Conservation (phyloP, 2,329 filamentous ascomycete species). For the Fonsecaea erecta region DNA sequence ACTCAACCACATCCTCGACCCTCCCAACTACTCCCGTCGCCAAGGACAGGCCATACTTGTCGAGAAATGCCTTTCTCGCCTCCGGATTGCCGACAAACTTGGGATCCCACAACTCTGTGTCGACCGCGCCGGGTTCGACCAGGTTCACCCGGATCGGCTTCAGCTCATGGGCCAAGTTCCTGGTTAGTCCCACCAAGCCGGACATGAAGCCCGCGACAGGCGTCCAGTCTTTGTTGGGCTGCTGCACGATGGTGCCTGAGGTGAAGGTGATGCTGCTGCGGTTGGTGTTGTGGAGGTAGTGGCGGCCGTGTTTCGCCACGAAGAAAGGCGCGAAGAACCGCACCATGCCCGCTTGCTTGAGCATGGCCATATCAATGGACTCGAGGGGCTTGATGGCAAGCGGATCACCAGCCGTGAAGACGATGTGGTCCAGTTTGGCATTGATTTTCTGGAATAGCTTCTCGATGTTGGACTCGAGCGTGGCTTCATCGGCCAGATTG, state of each 20-base stretch:
- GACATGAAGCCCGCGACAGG: conserved; percentile 53
- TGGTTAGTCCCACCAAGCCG: conserved; percentile 58
- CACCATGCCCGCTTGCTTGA: conserved; percentile 52
- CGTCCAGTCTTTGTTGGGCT: conserved; percentile 56
- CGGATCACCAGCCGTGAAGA: conserved; percentile 60
- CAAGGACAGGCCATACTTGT: conserved; percentile 16
- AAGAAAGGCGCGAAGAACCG: conserved; percentile 58
- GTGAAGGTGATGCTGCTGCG: conserved; percentile 61
- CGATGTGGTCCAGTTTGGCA: conserved; percentile 59
- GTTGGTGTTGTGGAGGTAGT: conserved; percentile 49
- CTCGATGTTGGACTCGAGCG: conserved; percentile 13
- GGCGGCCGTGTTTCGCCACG: conserved; percentile 51
- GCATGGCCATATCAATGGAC: conserved; percentile 47
- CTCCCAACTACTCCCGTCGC: conserved; percentile 42
- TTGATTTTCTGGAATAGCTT: conserved; percentile 5
- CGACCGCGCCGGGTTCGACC: conserved; percentile 60
- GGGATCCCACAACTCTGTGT: conserved; percentile 51
- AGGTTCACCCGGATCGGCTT: conserved; percentile 66
- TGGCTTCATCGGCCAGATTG: conserved; percentile 46
- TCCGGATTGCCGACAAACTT: conserved; percentile 35
- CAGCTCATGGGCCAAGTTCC: conserved; percentile 64
- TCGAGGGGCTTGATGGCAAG: conserved; percentile 47
- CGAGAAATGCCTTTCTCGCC: conserved; percentile 26
- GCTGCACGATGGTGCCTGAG: conserved; percentile 55
- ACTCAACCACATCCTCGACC: conserved; percentile 52